Conservation (phyloP, 2,329 filamentous ascomycete species). For the Chaetoscypha palmicola region DNA sequence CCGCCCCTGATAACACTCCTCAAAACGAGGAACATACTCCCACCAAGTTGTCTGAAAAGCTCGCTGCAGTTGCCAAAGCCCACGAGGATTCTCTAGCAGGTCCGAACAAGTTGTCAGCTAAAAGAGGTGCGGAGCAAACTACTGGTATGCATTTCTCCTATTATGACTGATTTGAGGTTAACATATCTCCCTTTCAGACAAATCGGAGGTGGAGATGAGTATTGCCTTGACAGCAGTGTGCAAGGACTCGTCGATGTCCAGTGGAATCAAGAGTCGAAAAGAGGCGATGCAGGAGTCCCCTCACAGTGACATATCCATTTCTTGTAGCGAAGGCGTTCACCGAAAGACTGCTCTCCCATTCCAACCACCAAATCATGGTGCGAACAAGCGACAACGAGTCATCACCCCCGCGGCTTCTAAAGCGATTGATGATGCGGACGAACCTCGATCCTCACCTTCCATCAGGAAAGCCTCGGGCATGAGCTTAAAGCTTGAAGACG, state of each 20-base stretch:
- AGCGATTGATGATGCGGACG: conserved; percentile 42
- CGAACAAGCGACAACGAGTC: conserved; percentile 39
- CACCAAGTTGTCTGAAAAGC: not conserved
- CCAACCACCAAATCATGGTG: conserved; percentile 12
- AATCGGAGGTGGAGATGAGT: too few species aligned
- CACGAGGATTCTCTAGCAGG: conserved; percentile 1
- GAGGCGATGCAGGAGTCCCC: conserved; percentile 21
- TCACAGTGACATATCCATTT: conserved; percentile 1
- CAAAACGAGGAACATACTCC: conserved; percentile 12
- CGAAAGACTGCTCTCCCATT: conserved; percentile 13
- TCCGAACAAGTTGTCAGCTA: conserved; percentile 1
- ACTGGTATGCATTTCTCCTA: conserved; percentile 1
- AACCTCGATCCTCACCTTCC: conserved; percentile 32
- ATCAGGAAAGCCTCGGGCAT: conserved; percentile 21
- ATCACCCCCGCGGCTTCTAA: conserved; percentile 42
- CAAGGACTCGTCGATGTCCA: too few species aligned
- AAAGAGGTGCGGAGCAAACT: not conserved
- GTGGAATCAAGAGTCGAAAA: conserved; percentile 25
- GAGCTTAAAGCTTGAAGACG: not conserved
- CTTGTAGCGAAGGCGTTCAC: conserved; percentile 9
- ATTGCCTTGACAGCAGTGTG: too few species aligned
- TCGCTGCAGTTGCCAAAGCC: not conserved
- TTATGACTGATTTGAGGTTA: too few species aligned
- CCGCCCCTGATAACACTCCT: conserved; percentile 25
- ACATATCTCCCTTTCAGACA: too few species aligned